Evolutionary conservation across 1,139 yeast genomes (phyloP).

Genomic region (Sugiyamaella pinicola): DNA sequence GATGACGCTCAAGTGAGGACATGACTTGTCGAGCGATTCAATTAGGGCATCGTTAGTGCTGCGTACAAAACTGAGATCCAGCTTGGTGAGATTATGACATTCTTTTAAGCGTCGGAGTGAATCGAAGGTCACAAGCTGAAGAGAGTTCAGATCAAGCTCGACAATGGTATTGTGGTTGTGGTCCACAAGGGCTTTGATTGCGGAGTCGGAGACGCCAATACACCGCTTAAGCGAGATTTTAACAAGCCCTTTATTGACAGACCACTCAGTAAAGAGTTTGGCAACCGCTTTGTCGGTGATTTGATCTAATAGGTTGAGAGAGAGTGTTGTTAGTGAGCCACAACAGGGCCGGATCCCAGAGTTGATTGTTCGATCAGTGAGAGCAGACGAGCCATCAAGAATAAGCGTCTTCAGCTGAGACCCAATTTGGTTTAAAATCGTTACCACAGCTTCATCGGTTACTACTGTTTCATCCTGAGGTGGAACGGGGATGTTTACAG

Average conservation of each 20-base stretch:
- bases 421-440: conserved; percentile 64
- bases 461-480: conserved; percentile 48
- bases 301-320: conserved; percentile 58
- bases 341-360: conserved; percentile 66
- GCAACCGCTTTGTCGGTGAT: conserved; percentile 67
- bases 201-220: conserved; percentile 60
- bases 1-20: conserved; percentile 61
- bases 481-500: neutral
- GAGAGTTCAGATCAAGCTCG: conserved; percentile 70
- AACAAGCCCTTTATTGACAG: conserved; percentile 59
- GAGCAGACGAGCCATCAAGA: conserved; percentile 69
- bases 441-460: conserved; percentile 72
- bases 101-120: conserved; percentile 49
- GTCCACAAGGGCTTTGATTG: conserved; percentile 58
- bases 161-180: conserved; percentile 71
- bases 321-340: conserved; percentile 54
- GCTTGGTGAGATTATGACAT: conserved; percentile 61
- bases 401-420: conserved; percentile 58
- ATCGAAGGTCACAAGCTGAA: conserved; percentile 56
- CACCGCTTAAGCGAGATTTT: conserved; percentile 69
- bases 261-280: conserved; percentile 57
- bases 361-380: conserved; percentile 64
- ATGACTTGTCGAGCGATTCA: conserved; percentile 54
- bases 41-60: conserved; percentile 67
- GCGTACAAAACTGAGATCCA: conserved; percentile 78